Evolutionary conservation across 2,329 filamentous ascomycete genomes (phyloP).

Genomic region (Fonsecaea pugnacius): DNA sequence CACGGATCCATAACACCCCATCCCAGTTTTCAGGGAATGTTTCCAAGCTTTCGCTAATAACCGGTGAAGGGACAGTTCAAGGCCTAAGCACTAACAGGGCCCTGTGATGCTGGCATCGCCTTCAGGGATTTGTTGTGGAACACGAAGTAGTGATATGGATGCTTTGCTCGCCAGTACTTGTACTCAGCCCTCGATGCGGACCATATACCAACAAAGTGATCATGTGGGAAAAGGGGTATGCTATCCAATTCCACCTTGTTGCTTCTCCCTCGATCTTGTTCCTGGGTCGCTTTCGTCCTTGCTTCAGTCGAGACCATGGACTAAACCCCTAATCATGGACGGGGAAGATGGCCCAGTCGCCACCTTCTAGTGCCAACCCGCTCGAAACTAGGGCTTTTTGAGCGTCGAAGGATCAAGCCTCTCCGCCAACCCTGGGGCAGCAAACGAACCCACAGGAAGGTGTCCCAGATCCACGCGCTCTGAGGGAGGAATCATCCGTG

Average conservation of each 20-base stretch:
- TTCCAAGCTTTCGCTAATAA: conserved; percentile 3
- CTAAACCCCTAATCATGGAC: no score
- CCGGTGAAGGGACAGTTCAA: background rate
- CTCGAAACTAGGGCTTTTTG: background rate
- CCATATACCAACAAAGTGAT: background rate
- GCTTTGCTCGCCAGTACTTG: background rate
- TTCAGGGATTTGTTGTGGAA: background rate
- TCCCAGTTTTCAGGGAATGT: background rate
- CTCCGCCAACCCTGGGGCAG: background rate
- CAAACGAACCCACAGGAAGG: no score
- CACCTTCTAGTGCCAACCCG: no score
- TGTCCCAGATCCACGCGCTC: background rate
- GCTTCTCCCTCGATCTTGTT: no score
- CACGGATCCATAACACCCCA: background rate
- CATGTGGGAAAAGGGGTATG: no score
- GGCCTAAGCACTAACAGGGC: background rate
- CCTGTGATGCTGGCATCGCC: background rate
- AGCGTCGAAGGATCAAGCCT: background rate
- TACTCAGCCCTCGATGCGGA: background rate
- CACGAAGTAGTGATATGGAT: background rate
- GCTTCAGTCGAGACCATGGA: no score
- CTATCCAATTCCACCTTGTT: no score
- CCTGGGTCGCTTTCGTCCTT: no score
- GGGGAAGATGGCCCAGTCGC: no score
- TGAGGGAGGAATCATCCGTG: background rate